Evolutionary conservation across 805 yeast species (phyloP), one percentile per base, ranked within the genome.

Genomic region (Yarrowia hollandica): DNA sequence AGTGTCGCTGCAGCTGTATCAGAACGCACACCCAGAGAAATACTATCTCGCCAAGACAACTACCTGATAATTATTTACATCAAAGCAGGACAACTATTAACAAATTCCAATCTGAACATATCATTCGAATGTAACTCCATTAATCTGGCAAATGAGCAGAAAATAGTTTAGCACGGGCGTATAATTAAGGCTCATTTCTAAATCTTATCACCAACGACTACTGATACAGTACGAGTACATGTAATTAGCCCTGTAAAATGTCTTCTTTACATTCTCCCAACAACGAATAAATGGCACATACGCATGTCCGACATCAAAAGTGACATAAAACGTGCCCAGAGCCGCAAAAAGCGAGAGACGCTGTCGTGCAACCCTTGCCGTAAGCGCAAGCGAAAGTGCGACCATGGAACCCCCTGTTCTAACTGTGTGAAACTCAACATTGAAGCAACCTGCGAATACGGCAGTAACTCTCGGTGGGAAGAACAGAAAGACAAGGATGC

Each of bases 331-430:
- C 37, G 38, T 10, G 30, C 8, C 9, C 39, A 15, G 41, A 48
- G 22, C 56, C 38, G 56, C 41, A 48, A 48, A 22, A 48, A 48
- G 11, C 56, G 56, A 6, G 56, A 48, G 25, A 48, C 56, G 15
- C 56, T 48, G 22, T 33, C 41, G 41, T 48, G 56, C 56, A 48
- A 48, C 31, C 56, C 56, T 2, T 48, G 56, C 56, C 38, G 56
- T 12, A 34, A 48, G 56, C 39, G 56, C 4, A 48, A 48, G 11
- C 56, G 56, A 19, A 48, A 48, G 41, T 48, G 56, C 31, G 56
- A 48, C 56, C 38, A 34, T 10, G 56, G 56, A 15, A 31, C 41
- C 0, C 56, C 56, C 21, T 48, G 56, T 23, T 33, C 56, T 15
- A 33, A 31, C 41, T 48, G 56, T 22, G 39, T 48, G 16, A 31